Base-by-base conservation (phyloP, 768 basidiomycete genomes). In the Bullera alba region DNA sequence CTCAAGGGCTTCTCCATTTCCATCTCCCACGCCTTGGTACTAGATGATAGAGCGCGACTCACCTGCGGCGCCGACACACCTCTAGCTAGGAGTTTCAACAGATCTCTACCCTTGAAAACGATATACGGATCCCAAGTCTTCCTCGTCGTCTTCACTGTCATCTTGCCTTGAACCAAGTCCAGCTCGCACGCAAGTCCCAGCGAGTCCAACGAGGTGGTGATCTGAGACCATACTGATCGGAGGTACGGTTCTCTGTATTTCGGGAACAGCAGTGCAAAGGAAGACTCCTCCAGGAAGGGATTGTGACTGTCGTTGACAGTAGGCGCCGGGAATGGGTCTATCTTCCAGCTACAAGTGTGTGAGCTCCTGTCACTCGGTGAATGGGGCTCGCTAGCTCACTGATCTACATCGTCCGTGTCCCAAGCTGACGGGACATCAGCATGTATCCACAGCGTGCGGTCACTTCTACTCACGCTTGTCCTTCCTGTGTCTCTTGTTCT, bases 371-470 rank as follows among this genome's bases (percentile, higher is more conserved):
- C 29, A 8, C 6, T 25, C 14, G 23, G 6, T 37, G 8, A 21
- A 14, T 5, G 17, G 29, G n/a, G 14, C 19, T 29, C 14, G 14
- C 19, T 32, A 34, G 72, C 90, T 83, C 71, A 93, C 90, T 95
- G 92, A 78, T 96, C 87, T 74, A 96, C 90, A 63, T 95, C 93
- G 72, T 96, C 92, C 37, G 92, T 96, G 69, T 97, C 93, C 93
- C 93, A 97, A 67, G 92, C 93, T 96, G 54, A 39, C 26, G 2
- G 29, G 37, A 22, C 30, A 58, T 48, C 8, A 46, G 26, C 60
- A 27, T 17, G 23, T 4, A 15, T 6, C 15, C 27, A 12, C 29
- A 16, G 3, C 5, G 27, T 28, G 25, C 25, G 15, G 29, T 43
- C 16, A 1, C 1, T 17, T 27, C 19, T 22, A 75, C 88, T 68